Conservation (phyloP, 768 basidiomycete species). For the Ramaria rubella region DNA sequence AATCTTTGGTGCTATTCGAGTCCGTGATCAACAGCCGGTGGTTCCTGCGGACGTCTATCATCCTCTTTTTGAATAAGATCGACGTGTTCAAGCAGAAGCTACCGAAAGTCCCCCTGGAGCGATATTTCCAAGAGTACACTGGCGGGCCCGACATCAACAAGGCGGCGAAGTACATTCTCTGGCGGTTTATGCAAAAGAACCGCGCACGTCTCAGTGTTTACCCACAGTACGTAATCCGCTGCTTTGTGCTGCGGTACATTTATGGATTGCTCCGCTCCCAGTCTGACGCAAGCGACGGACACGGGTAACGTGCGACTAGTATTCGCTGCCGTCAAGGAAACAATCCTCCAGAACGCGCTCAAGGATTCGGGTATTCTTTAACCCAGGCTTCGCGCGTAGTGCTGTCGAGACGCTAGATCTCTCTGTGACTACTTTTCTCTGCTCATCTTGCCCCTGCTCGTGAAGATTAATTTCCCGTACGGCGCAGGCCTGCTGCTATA, state of each 20-base stretch:
- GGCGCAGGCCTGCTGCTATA: neutral
- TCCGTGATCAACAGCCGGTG: constrained; percentile 74
- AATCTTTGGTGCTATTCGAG: constrained; percentile 70
- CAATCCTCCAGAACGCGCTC: constrained; percentile 84
- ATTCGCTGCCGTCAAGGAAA: constrained; percentile 87
- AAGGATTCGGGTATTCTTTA: constrained; percentile 80
- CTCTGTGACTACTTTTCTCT: neutral
- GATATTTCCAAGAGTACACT: constrained; percentile 83
- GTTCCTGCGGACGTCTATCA: constrained; percentile 36
- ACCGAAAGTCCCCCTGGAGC: constrained; percentile 60
- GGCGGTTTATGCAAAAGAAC: constrained; percentile 93
- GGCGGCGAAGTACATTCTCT: constrained; percentile 89
- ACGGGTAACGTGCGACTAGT: constrained; percentile 77
- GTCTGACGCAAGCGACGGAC: constrained; percentile 85
- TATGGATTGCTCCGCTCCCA: constrained; percentile 19
- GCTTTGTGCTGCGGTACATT: neutral
- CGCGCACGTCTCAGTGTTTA: constrained; percentile 79
- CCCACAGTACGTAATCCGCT: constrained; percentile 60
- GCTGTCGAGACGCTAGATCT: neutral
- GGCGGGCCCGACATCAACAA: constrained; percentile 89
- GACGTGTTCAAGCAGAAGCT: constrained; percentile 73
- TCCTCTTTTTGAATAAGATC: constrained; percentile 66
- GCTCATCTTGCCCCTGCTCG: neutral
- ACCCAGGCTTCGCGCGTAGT: neutral
- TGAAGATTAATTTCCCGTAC: neutral